These are phyloP conservation scores for Globisporangium sylvaticum DNA, from an alignment of 352 stramenopile species.

Conservation along the genomic window DNA sequence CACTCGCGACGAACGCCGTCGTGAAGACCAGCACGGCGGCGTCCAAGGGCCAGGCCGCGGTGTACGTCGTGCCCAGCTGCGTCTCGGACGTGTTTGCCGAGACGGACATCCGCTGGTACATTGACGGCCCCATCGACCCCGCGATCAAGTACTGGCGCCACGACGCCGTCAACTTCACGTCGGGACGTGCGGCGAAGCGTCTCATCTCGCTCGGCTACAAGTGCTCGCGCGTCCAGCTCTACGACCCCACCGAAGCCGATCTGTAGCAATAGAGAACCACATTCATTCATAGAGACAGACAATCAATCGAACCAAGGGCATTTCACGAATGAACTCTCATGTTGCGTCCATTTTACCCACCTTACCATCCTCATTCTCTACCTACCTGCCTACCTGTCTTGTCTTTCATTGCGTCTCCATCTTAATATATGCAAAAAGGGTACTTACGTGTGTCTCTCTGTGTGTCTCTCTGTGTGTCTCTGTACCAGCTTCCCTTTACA, in stretches of 20 bases:
- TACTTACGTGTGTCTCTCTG: background rate
- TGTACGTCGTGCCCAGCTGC: slow-evolving; percentile 57
- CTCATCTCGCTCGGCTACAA: slow-evolving; percentile 69
- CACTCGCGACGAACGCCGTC: slow-evolving; percentile 48
- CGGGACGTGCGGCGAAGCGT: slow-evolving; percentile 52
- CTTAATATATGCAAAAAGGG: slow-evolving; percentile 4
- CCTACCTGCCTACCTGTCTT: background rate
- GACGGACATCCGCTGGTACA: slow-evolving; percentile 79
- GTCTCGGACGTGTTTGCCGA: slow-evolving; percentile 80
- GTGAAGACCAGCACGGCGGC: slow-evolving; percentile 32
- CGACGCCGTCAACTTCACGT: slow-evolving; percentile 32
- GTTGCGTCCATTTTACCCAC: background rate
- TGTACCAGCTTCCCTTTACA: slow-evolving; percentile 29
- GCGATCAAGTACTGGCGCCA: slow-evolving; percentile 61
- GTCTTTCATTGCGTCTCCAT: background rate
- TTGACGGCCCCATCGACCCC: slow-evolving; percentile 54
- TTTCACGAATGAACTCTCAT: background rate
- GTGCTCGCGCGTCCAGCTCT: slow-evolving; percentile 63
- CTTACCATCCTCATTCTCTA: background rate
- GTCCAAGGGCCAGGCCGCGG: slow-evolving; percentile 42
- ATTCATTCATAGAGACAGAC: too few relatives aligned
- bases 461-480: background rate
- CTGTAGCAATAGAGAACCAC: background rate
- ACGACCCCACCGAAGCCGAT: slow-evolving; percentile 35
- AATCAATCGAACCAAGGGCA: too few relatives aligned